These are phyloP conservation scores for Solioccasus polychromus DNA, from an alignment of 768 basidiomycete species.

Conservation along the genomic window DNA sequence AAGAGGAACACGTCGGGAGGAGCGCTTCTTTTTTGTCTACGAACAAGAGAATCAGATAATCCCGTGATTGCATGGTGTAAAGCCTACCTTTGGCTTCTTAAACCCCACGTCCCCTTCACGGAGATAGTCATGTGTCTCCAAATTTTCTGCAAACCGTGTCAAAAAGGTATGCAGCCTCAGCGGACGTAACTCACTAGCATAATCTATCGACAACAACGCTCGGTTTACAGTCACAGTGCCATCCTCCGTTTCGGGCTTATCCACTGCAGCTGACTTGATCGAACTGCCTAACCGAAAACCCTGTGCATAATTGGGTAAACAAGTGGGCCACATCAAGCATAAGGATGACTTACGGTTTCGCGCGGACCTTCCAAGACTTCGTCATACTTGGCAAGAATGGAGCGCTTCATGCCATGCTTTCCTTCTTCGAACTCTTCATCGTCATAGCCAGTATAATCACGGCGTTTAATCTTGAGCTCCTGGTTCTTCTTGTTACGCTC, in stretches of 20 bases:
- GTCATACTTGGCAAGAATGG: slow-evolving; percentile 90
- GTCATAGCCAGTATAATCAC: slow-evolving; percentile 92
- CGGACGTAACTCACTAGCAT: slow-evolving; percentile 63
- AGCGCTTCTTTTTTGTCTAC: slow-evolving; percentile 91
- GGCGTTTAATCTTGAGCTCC: slow-evolving; percentile 84
- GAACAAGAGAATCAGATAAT: not conserved
- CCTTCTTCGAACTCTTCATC: slow-evolving; percentile 89
- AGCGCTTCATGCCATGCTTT: slow-evolving; percentile 73
- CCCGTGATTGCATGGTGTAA: not conserved
- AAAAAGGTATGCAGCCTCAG: slow-evolving; percentile 5
- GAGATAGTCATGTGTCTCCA: slow-evolving; percentile 83
- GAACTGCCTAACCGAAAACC: slow-evolving; percentile 85
- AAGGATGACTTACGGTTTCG: slow-evolving; percentile 52
- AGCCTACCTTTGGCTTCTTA: slow-evolving; percentile 84
- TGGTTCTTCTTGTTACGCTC: slow-evolving; percentile 76
- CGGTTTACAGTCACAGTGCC: slow-evolving; percentile 68
- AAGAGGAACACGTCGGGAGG: slow-evolving; percentile 54
- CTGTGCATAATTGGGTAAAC: slow-evolving; percentile 36
- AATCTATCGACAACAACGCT: slow-evolving; percentile 81
- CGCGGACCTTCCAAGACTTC: slow-evolving; percentile 77
- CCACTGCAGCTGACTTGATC: slow-evolving; percentile 35
- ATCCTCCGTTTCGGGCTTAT: slow-evolving; percentile 45
- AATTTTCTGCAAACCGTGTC: slow-evolving; percentile 58
- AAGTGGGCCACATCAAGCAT: not conserved
- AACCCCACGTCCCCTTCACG: slow-evolving; percentile 92